Evolutionary conservation across 495 filamentous ascomycete species (phyloP).

Genomic region (Penicillium maclennaniae): DNA sequence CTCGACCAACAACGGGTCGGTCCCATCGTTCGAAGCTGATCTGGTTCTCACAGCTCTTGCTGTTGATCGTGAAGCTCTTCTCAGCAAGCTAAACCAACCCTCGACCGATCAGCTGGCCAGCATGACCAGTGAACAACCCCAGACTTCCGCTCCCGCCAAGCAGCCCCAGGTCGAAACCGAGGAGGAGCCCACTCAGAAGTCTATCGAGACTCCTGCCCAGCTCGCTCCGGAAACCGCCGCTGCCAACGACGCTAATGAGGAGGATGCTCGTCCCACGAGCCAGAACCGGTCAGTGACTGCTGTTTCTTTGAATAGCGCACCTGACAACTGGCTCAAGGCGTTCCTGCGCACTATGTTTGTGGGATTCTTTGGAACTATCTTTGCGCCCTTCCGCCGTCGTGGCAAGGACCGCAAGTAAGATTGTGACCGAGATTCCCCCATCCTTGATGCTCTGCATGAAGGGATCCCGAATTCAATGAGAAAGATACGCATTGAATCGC

Average conservation of each 20-base stretch:
- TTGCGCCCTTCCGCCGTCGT: conserved; percentile 41
- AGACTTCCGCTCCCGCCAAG: conserved; percentile 13
- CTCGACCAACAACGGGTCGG: conserved; percentile 15
- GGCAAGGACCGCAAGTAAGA: conserved; percentile 31
- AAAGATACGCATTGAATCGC: conserved; percentile 3
- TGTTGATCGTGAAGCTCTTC: conserved; percentile 36
- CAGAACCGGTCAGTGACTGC: conserved; percentile 46
- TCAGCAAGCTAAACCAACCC: conserved; percentile 30
- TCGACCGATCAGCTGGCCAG: conserved; percentile 31
- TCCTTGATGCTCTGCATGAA: conserved; percentile 15
- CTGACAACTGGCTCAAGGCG: conserved; percentile 44
- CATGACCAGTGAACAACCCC: conserved; percentile 10
- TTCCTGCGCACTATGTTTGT: conserved; percentile 43
- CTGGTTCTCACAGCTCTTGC: conserved; percentile 36
- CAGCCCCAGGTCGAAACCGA: conserved; percentile 13
- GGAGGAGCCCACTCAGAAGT: conserved; percentile 15
- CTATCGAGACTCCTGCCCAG: conserved; percentile 10
- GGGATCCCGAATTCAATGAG: background rate
- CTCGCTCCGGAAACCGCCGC: conserved; percentile 3
- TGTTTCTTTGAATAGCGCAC: conserved; percentile 41
- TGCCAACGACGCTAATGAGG: conserved; percentile 26
- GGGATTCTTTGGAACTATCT: conserved; percentile 40
- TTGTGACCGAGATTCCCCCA: conserved; percentile 5
- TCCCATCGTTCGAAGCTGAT: conserved; percentile 35
- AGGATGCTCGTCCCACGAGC: conserved; percentile 37